Evolutionary conservation across 331 rosid species (phyloP).

Genomic region (Dryas integrifolia): DNA sequence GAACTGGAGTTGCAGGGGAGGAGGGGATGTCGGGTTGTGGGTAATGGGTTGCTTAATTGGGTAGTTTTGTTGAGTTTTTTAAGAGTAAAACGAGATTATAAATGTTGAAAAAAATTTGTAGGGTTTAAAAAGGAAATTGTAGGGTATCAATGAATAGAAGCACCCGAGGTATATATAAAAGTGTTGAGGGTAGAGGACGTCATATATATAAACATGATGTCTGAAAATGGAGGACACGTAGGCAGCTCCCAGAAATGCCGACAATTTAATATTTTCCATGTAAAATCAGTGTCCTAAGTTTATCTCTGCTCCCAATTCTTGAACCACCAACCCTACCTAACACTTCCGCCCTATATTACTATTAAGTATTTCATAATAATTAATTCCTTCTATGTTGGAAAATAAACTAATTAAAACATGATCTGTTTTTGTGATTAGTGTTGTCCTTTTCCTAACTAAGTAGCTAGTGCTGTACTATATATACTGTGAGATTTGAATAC

Average conservation of each 20-base stretch:
- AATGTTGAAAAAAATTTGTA: too few relatives aligned
- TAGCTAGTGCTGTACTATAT: neutral
- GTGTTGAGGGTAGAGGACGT: slow-evolving; percentile 30
- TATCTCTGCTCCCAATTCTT: slow-evolving; percentile 29
- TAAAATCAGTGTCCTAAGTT: slow-evolving; percentile 12
- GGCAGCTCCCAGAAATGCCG: slow-evolving; percentile 57
- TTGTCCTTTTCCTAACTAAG: neutral
- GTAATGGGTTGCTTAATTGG: too few relatives aligned
- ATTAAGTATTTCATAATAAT: too few relatives aligned
- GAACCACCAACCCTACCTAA: slow-evolving; percentile 15
- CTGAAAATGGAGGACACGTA: slow-evolving; percentile 53
- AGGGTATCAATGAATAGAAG: too few relatives aligned
- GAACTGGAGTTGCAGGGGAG: too few relatives aligned
- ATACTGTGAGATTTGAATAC: neutral
- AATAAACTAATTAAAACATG: too few relatives aligned
- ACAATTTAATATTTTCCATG: slow-evolving; percentile 41
- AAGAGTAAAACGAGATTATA: too few relatives aligned
- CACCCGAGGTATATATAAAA: neutral
- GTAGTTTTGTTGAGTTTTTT: too few relatives aligned
- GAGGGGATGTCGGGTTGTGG: too few relatives aligned
- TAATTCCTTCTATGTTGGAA: too few relatives aligned
- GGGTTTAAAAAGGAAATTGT: too few relatives aligned
- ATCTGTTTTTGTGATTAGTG: neutral
- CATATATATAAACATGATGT: slow-evolving; percentile 28
- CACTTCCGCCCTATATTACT: too few relatives aligned